These are phyloP conservation scores for Musa itinerans DNA, from an alignment of 176 grass and related monocot genomes.

Conservation along the genomic window DNA sequence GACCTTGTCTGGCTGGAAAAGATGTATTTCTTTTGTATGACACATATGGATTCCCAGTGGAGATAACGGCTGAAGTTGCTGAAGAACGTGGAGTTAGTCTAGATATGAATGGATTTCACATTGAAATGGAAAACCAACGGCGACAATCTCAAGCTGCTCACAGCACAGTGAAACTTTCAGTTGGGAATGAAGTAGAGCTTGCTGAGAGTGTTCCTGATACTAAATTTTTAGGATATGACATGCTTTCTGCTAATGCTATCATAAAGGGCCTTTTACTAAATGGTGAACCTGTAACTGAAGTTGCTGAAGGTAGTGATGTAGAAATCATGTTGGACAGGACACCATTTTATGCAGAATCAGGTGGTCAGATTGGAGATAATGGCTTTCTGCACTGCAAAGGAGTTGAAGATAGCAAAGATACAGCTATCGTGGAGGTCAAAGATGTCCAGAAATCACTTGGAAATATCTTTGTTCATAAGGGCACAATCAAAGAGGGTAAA, in stretches of 20 bases:
- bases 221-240: conserved; percentile 85
- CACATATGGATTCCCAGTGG: conserved; percentile 91
- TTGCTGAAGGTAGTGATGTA: conserved; percentile 67
- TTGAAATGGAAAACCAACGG: conserved; percentile 96
- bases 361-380: conserved; percentile 93
- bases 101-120: conserved; percentile 74
- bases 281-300: conserved; percentile 58
- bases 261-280: conserved; percentile 79
- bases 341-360: conserved; percentile 96
- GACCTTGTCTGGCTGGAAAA: conserved; percentile 77
- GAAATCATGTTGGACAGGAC: conserved; percentile 89
- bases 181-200: conserved; percentile 76
- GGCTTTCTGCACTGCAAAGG: conserved; percentile 54
- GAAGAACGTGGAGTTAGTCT: conserved; percentile 54
- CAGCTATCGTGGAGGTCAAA: conserved; percentile 65
- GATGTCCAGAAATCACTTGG: conserved; percentile 86
- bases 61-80: conserved; percentile 94
- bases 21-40: conserved; percentile 92
- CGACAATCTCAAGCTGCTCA: conserved; percentile 89
- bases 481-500: conserved; percentile 67
- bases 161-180: conserved; percentile 70
- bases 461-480: conserved; percentile 95
- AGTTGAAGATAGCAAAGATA: conserved; percentile 38
- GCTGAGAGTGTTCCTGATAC: conserved; percentile 64
- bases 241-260: conserved; percentile 50